Evolutionary conservation across 2,329 filamentous ascomycete species (phyloP).

Genomic region (Claviceps spartinae): DNA sequence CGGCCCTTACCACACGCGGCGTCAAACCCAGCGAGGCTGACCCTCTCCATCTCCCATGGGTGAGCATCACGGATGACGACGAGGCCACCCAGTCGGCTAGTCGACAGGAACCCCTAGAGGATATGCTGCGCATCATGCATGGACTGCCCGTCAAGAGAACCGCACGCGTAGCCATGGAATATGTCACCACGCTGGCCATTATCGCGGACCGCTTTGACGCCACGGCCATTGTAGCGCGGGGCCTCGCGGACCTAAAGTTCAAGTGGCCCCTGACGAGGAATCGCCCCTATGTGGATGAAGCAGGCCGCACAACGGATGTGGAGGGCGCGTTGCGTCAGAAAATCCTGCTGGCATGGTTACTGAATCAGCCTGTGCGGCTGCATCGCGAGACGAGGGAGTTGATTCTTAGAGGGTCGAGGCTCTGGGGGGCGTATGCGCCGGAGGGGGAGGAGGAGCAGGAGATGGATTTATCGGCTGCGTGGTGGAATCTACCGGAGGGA

Average conservation of each 20-base stretch:
- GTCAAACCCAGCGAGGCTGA: conserved; percentile 35
- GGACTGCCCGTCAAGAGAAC: conserved; percentile 27
- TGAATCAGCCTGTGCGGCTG: conserved; percentile 48
- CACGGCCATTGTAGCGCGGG: conserved; percentile 37
- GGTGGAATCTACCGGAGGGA: conserved; percentile 60
- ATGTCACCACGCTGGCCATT: conserved; percentile 53
- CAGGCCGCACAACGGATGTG: conserved; percentile 26
- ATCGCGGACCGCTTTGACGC: conserved; percentile 65
- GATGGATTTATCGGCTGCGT: conserved; percentile 29
- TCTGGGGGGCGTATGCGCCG: conserved; percentile 35
- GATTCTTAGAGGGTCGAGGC: conserved; percentile 49
- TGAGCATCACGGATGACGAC: conserved; percentile 54
- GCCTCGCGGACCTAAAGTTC: conserved; percentile 36
- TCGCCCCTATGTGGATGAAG: conserved; percentile 21
- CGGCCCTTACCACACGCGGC: conserved; percentile 32
- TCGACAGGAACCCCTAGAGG: conserved; percentile 49
- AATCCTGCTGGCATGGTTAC: conserved; percentile 50
- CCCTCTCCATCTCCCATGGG: conserved; percentile 42
- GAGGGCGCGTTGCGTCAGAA: conserved; percentile 60
- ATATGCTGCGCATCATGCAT: conserved; percentile 56
- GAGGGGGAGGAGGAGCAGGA: conserved; percentile 12
- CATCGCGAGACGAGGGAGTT: conserved; percentile 50
- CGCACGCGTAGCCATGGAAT: conserved; percentile 36
- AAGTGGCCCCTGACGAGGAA: conserved; percentile 38
- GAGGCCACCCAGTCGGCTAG: conserved; percentile 47